These are phyloP conservation scores for Fusarium agapanthi DNA, from an alignment of 2,329 filamentous ascomycete species.

Conservation along the genomic window DNA sequence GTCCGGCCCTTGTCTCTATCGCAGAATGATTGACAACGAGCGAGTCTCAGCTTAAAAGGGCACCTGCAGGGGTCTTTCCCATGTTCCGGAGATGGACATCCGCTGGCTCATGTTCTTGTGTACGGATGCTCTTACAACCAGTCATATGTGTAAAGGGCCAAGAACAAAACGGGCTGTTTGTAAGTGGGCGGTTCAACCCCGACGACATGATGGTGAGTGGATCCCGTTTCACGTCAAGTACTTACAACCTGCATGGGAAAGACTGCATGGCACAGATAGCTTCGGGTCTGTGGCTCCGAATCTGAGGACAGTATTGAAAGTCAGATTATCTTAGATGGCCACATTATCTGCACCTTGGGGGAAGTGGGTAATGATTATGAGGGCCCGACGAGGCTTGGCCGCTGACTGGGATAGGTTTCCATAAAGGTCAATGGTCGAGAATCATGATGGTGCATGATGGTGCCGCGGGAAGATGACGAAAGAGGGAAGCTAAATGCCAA, in stretches of 20 bases:
- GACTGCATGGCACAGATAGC: conserved; percentile 36
- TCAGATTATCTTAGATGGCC: background rate
- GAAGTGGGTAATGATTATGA: conserved; percentile 20
- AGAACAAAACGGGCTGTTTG: conserved; percentile 21
- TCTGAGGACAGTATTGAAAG: conserved; percentile 8
- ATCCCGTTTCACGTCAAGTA: conserved; percentile 31
- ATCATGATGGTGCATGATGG: conserved; percentile 38
- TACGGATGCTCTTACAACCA: conserved; percentile 34
- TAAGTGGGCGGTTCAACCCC: conserved; percentile 18
- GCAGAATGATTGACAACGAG: conserved; percentile 16
- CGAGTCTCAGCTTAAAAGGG: conserved; percentile 23
- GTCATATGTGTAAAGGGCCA: conserved; percentile 25
- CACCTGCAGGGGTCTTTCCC: conserved; percentile 12
- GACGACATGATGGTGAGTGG: conserved; percentile 32
- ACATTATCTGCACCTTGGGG: conserved; percentile 9
- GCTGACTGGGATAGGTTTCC: conserved; percentile 19
- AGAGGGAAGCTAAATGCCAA: conserved; percentile 30
- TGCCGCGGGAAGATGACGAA: conserved; percentile 35
- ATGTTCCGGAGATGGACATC: conserved; percentile 26
- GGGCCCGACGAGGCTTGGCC: conserved; percentile 2
- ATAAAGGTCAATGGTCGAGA: conserved; percentile 29
- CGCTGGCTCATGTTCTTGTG: conserved; percentile 6
- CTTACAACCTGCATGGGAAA: conserved; percentile 18
- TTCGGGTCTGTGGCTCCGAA: conserved; percentile 18
- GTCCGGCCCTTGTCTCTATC: conserved; percentile 14